Base-by-base conservation (phyloP, 805 yeast genomes). In the Monosporozyma yasuniensis region DNA sequence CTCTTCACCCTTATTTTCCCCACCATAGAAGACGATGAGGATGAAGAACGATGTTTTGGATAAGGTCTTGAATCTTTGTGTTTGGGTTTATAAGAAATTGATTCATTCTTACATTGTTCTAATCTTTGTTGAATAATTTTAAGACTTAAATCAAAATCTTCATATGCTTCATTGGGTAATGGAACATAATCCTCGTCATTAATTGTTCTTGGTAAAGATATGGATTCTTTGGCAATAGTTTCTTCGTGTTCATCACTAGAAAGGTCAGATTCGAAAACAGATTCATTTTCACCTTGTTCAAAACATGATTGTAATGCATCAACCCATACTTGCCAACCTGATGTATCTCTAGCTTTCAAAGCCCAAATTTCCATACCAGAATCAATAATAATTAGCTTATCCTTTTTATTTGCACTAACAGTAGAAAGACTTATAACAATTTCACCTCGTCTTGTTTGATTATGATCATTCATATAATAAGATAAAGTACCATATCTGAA, bases 301-400 rank as follows among this genome's bases (percentile, higher is more conserved):
- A 60, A 64, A 48, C 68, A 65, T 9, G 54, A 51, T 49, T 87
- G 83, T 55, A 90, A 77, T 1, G 96, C 95, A 47, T 80, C 75
- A 12, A 84, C 78, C 99, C 99, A 93, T 5, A 78, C 73, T 34
- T 80, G 76, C 76, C 88, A 93, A 55, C 85, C 90, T 6, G 74
- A 72, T 10, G 68, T 66, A 50, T 74, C 79, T 44, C 73, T 69
- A 0, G 97, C 86, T 58, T 85, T 87, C 52, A 91, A 72, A 37
- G 80, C 81, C 98, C 98, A 91, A 9, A 86, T 81, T 64, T 91
- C 98, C 80, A 91, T 82, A 2, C 98, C 98, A 0, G 97, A 88
- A 64, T 93, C 97, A 51, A 93, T 77, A 44, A 84, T 81, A 42
- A 93, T 81, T 59, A 86, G 83, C 48, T 78, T 69, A 22, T 79